These are phyloP conservation scores for Lactarius vividus DNA, from an alignment of 768 basidiomycete species.

Conservation along the genomic window DNA sequence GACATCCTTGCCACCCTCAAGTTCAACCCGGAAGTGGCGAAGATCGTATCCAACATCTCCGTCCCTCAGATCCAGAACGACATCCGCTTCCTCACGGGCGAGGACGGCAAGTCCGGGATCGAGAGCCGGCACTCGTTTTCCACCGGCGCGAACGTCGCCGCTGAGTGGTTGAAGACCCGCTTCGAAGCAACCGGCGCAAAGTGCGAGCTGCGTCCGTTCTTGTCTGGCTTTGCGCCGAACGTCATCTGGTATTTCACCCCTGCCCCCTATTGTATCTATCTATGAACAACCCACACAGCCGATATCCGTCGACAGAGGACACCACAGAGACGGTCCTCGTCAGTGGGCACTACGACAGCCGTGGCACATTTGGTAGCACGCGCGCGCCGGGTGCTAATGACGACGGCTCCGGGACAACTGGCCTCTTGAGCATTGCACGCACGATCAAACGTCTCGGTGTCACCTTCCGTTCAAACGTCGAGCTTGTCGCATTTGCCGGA, in stretches of 20 bases:
- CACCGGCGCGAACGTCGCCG: slow-evolving; percentile 59
- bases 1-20: slow-evolving; percentile 54
- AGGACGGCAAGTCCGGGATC: slow-evolving; percentile 70
- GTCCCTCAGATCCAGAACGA: slow-evolving; percentile 63
- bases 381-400: slow-evolving; percentile 67
- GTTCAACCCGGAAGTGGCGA: slow-evolving; percentile 68
- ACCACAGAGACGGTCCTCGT: slow-evolving; percentile 68
- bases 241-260: slow-evolving; percentile 64
- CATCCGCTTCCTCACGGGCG: slow-evolving; percentile 82
- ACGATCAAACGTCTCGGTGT: slow-evolving; percentile 65
- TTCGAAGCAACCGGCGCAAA: slow-evolving; percentile 74
- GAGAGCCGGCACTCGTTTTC: slow-evolving; percentile 82
- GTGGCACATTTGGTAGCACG: slow-evolving; percentile 79
- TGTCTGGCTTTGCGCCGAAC: slow-evolving; percentile 77
- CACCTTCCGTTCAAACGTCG: slow-evolving; percentile 72
- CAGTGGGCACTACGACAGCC: slow-evolving; percentile 87
- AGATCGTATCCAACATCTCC: slow-evolving; percentile 67
- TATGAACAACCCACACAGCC: slow-evolving; percentile 39
- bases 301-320: slow-evolving; percentile 53
- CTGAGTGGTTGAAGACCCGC: slow-evolving; percentile 68
- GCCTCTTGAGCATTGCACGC: slow-evolving; percentile 77
- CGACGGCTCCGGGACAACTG: slow-evolving; percentile 62
- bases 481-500: slow-evolving; percentile 82
- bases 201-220: slow-evolving; percentile 67
- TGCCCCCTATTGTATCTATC: neutral